Evolutionary conservation across 2,329 filamentous ascomycete species (phyloP).

Genomic region (Claviceps capensis): DNA sequence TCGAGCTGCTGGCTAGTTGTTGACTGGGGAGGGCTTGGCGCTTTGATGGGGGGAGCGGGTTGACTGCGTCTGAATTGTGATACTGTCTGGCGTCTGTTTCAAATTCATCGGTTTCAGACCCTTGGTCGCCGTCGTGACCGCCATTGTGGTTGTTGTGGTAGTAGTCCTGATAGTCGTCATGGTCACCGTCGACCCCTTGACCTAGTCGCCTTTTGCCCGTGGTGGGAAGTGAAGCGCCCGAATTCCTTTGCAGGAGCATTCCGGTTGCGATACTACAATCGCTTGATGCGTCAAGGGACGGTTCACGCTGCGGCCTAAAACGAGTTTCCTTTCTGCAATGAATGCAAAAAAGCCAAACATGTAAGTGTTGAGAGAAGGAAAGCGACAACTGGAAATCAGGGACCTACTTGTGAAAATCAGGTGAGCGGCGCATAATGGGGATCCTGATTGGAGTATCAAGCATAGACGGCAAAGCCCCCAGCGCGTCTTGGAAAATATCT

Average conservation of each 20-base stretch:
- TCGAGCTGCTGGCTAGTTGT: slow-evolving; percentile 9
- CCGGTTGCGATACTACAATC: background rate
- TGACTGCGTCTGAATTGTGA: slow-evolving; percentile 11
- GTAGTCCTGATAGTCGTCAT: background rate
- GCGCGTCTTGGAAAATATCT: background rate
- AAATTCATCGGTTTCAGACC: slow-evolving; percentile 10
- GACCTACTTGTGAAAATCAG: slow-evolving; percentile 1
- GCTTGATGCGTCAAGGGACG: background rate
- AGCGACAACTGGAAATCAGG: background rate
- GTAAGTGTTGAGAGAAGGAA: background rate
- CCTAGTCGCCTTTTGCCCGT: background rate
- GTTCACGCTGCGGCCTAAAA: background rate
- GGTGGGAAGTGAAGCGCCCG: background rate
- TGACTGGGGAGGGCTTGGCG: background rate
- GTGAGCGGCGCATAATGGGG: background rate
- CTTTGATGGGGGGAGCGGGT: slow-evolving; percentile 1
- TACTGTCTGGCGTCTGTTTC: slow-evolving; percentile 15
- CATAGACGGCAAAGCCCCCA: background rate
- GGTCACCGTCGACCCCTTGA: background rate
- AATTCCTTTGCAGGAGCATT: background rate
- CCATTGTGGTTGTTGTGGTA: slow-evolving; percentile 10
- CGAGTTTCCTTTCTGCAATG: background rate
- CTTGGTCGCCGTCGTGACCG: no score
- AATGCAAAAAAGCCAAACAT: background rate
- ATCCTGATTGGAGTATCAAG: background rate